A percentile compares a stretch with the other conserved stretches of the same genome.
phyloP scores from a whole-genome alignment of 2,329 filamentous ascomycete species.

The Fusarium paranaense region DNA sequence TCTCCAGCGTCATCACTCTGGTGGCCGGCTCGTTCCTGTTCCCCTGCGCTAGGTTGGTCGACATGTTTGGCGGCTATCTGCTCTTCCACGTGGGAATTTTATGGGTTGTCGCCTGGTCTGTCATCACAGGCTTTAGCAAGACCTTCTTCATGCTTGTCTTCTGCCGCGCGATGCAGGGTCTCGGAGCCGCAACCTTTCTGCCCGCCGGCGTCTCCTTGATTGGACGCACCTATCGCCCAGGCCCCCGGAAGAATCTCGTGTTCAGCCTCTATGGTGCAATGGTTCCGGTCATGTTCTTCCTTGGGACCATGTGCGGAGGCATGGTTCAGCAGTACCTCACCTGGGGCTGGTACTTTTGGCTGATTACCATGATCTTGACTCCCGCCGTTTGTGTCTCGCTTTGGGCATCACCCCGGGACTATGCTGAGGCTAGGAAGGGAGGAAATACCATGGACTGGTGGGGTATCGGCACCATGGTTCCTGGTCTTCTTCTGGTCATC shows the following conservation, averaged over 20 bases:
- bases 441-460: slow-evolving; percentile 69
- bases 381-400: slow-evolving; percentile 61
- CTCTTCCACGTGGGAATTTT: slow-evolving; percentile 66
- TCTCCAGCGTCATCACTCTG: slow-evolving; percentile 68
- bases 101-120: slow-evolving; percentile 74
- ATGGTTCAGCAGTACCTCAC: slow-evolving; percentile 67
- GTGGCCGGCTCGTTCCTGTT: slow-evolving; percentile 68
- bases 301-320: slow-evolving; percentile 74
- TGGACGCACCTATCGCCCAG: slow-evolving; percentile 73
- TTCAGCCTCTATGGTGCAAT: slow-evolving; percentile 68
- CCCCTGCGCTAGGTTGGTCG: slow-evolving; percentile 67
- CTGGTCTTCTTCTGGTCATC: slow-evolving; percentile 72
- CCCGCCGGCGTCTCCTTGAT: slow-evolving; percentile 76
- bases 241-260: slow-evolving; percentile 75
- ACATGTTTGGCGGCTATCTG: slow-evolving; percentile 69
- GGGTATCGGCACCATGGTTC: slow-evolving; percentile 64
- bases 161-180: slow-evolving; percentile 75
- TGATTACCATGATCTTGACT: slow-evolving; percentile 58
- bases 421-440: slow-evolving; percentile 45
- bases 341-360: slow-evolving; percentile 78
- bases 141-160: slow-evolving; percentile 75
- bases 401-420: slow-evolving; percentile 52
- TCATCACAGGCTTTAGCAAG: slow-evolving; percentile 73
- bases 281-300: slow-evolving; percentile 66
- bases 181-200: slow-evolving; percentile 76